Conservation (phyloP, 345 rosid genomes). For the Citrus unshiu region DNA sequence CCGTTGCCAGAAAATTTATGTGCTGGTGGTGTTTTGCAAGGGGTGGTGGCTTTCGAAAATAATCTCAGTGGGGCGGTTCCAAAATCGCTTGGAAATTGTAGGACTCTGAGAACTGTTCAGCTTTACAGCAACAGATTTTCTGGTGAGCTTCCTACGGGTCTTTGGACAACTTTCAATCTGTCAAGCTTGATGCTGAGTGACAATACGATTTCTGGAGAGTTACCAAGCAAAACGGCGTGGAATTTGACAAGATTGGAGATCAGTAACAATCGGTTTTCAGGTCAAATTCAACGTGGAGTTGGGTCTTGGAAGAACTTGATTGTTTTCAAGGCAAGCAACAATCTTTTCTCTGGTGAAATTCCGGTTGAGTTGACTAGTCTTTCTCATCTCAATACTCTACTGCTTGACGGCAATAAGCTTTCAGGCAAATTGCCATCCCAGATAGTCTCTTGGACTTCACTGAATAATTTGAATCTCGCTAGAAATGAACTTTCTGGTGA, state of each 20-base stretch:
- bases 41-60: conserved; percentile 62
- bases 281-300: conserved; percentile 53
- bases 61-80: conserved; percentile 68
- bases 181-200: conserved; percentile 50
- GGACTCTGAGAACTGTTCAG: conserved; percentile 49
- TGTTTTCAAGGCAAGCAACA: conserved; percentile 65
- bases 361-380: conserved; percentile 60
- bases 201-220: conserved; percentile 64
- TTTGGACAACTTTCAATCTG: conserved; percentile 60
- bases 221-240: conserved; percentile 58
- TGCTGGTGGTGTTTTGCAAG: conserved; percentile 48
- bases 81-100: conserved; percentile 59
- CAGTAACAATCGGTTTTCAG: conserved; percentile 65
- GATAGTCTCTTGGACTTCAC: conserved; percentile 61
- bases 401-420: conserved; percentile 57
- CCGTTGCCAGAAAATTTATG: conserved; percentile 67
- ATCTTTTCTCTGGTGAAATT: conserved; percentile 56
- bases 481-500: conserved; percentile 61
- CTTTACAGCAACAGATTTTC: conserved; percentile 66
- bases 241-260: conserved; percentile 70
- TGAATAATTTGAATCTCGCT: conserved; percentile 49
- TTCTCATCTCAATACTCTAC: conserved; percentile 33
- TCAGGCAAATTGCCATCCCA: conserved; percentile 63
- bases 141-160: conserved; percentile 64
- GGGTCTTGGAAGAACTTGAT: conserved; percentile 51